These are phyloP conservation scores for Pestalotiopsis sp. DNA, from an alignment of 2,329 filamentous ascomycete genomes.

Conservation along the genomic window DNA sequence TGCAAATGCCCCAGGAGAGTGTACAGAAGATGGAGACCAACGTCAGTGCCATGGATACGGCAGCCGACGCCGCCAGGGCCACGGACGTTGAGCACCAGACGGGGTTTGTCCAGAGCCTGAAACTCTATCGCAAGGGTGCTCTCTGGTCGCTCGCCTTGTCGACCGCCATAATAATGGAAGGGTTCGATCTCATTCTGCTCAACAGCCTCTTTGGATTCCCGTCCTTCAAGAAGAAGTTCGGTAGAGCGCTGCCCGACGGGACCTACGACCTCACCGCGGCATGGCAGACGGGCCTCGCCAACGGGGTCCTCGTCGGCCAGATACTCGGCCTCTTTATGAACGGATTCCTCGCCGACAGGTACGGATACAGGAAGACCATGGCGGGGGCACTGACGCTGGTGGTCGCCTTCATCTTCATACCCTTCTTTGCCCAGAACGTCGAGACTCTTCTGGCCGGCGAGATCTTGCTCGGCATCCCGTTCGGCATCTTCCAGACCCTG, in stretches of 20 bases:
- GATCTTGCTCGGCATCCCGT: slow-evolving; percentile 31
- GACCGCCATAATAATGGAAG: slow-evolving; percentile 36
- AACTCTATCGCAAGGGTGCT: slow-evolving; percentile 30
- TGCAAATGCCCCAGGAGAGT: not conserved
- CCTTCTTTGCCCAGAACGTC: slow-evolving; percentile 27
- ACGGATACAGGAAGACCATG: slow-evolving; percentile 33
- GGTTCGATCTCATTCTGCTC: slow-evolving; percentile 33
- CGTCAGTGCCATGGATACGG: not conserved
- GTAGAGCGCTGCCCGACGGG: slow-evolving; percentile 19
- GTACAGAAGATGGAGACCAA: not conserved
- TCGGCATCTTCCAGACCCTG: slow-evolving; percentile 34
- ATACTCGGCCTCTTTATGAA: slow-evolving; percentile 1
- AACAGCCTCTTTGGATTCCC: slow-evolving; percentile 34
- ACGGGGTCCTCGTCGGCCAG: slow-evolving; percentile 12
- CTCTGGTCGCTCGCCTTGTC: slow-evolving; percentile 34
- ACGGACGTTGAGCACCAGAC: slow-evolving; percentile 34
- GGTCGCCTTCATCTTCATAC: slow-evolving; percentile 32
- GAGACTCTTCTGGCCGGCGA: slow-evolving; percentile 29
- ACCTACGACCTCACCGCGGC: slow-evolving; percentile 30
- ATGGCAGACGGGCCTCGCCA: slow-evolving; percentile 32
- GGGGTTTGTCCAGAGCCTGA: slow-evolving; percentile 28
- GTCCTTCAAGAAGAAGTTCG: slow-evolving; percentile 32
- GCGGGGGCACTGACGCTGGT: slow-evolving; percentile 28
- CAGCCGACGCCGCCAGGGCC: slow-evolving; percentile 18
- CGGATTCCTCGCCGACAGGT: slow-evolving; percentile 25